A percentile compares a stretch with the other conserved stretches of the same genome.
phyloP scores from a whole-genome alignment of 768 basidiomycete species.

The Xerocomellus intermedius region DNA sequence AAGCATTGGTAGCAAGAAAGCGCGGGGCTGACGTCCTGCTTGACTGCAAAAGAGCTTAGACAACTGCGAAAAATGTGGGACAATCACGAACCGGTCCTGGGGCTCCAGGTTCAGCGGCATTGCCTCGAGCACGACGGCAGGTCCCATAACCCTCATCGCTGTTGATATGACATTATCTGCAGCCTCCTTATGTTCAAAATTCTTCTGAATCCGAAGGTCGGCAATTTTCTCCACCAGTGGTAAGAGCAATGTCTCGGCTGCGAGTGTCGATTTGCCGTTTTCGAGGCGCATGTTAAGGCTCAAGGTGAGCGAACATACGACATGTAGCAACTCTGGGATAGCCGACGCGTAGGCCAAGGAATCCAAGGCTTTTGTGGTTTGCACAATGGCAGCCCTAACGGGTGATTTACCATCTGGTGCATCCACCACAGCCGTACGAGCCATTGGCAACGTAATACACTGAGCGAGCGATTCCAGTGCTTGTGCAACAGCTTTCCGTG shows the following conservation, averaged over 20 bases:
- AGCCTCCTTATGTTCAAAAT: constrained; percentile 87
- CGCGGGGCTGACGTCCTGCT: constrained; percentile 79
- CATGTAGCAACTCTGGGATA: constrained; percentile 75
- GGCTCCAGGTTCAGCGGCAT: constrained; percentile 89
- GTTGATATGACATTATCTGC: constrained; percentile 76
- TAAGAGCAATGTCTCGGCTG: constrained; percentile 68
- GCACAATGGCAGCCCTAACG: constrained; percentile 61
- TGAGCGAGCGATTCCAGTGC: constrained; percentile 62
- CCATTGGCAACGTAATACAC: constrained; percentile 68
- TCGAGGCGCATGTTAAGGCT: constrained; percentile 54
- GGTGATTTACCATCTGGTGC: constrained; percentile 46
- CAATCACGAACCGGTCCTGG: constrained; percentile 59
- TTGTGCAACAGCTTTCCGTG: constrained; percentile 61
- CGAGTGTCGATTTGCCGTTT: constrained; percentile 43
- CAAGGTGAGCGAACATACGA: constrained; percentile 67
- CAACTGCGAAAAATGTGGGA: not conserved
- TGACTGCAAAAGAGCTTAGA: constrained; percentile 42
- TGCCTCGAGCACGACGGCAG: constrained; percentile 66
- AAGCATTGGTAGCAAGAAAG: constrained; percentile 88
- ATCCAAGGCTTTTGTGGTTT: constrained; percentile 66
- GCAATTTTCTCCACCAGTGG: constrained; percentile 70
- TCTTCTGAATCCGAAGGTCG: constrained; percentile 71
- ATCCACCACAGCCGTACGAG: constrained; percentile 51
- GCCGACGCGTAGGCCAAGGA: constrained; percentile 70
- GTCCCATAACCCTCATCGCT: constrained; percentile 85